Evolutionary conservation across 1,284 basidiomycete genomes (phyloP), one percentile per base, ranked within the genome.

Genomic region (Trichosporon faecale): DNA sequence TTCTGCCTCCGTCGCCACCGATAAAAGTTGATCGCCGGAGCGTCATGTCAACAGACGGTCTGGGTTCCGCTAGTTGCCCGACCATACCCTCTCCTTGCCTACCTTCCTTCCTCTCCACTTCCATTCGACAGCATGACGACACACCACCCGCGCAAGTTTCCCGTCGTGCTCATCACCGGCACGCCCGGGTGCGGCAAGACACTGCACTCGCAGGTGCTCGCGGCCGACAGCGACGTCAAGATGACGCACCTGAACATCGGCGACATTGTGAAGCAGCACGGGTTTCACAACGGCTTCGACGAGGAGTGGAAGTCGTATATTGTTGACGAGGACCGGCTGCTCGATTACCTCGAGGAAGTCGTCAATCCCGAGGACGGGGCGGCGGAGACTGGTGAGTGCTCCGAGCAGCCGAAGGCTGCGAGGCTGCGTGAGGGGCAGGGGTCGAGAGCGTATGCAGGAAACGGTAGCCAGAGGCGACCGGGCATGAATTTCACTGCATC

Each of bases 231-330:
- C 44, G 86, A 89, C 61, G 88, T 91, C 73, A 89, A 89, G 0
- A 83, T 95, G 68, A 86, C 85, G 76, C 91, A 97, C 81, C 88
- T 99, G 80, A 96, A 98, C 78, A 46, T 99, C 52, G 91, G 94
- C 40, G 91, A 96, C 65, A 86, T 91, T 75, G 92, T 98, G 71
- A 98, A 97, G 84, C 89, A 91, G 76, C 88, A 91, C 70, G 88
- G 86, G 0, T 87, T 97, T 25, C 91, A 95, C 80, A 89, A 92
- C 74, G 89, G 91, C 0, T 98, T 89, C 80, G 92, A 98, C 79
- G 96, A 94, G 37, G 93, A 97, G 81, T 98, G 96, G 96, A 90
- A 96, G 80, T 91, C 89, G 68, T 97, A 93, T 83, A 91, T 90
- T 3, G 92, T 98, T 2, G 94, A 99, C 80, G 97, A 99, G 82